Conservation (phyloP, 495 filamentous ascomycete genomes). For the Penicillium roqueforti region DNA sequence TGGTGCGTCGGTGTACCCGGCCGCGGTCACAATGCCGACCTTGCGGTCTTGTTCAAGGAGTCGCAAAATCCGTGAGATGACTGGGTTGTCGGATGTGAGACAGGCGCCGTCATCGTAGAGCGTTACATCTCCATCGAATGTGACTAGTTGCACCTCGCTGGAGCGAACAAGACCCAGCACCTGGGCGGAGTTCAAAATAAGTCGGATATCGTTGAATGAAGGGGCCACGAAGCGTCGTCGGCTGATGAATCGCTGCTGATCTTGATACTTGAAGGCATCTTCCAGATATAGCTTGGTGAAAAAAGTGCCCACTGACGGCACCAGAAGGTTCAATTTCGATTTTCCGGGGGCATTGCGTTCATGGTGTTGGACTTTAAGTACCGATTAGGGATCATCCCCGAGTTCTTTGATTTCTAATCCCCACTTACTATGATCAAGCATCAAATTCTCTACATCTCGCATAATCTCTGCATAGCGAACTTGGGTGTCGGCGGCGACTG, state of each 20-base stretch:
- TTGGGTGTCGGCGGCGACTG: conserved; percentile 59
- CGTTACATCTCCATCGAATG: conserved; percentile 97
- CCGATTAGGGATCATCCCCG: not conserved
- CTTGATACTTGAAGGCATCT: conserved; percentile 88
- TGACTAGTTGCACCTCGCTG: conserved; percentile 67
- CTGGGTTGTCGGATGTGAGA: conserved; percentile 65
- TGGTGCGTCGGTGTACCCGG: conserved; percentile 83
- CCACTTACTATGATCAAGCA: conserved; percentile 81
- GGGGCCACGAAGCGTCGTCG: conserved; percentile 91
- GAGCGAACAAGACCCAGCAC: conserved; percentile 72
- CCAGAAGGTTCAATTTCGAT: conserved; percentile 89
- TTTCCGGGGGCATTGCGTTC: conserved; percentile 58
- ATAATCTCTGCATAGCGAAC: conserved; percentile 92
- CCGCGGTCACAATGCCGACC: conserved; percentile 94
- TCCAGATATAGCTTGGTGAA: conserved; percentile 84
- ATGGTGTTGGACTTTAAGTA: conserved; percentile 56
- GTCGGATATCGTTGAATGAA: conserved; percentile 93
- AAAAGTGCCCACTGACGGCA: conserved; percentile 84
- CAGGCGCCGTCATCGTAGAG: conserved; percentile 90
- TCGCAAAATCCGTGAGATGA: conserved; percentile 73
- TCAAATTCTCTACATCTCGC: conserved; percentile 84
- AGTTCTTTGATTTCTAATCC: not conserved
- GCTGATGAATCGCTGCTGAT: conserved; percentile 78
- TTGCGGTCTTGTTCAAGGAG: conserved; percentile 59
- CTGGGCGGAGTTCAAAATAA: conserved; percentile 93